phyloP scores from a whole-genome alignment of 331 rosid genomes.

The Prunus yedoensis region DNA sequence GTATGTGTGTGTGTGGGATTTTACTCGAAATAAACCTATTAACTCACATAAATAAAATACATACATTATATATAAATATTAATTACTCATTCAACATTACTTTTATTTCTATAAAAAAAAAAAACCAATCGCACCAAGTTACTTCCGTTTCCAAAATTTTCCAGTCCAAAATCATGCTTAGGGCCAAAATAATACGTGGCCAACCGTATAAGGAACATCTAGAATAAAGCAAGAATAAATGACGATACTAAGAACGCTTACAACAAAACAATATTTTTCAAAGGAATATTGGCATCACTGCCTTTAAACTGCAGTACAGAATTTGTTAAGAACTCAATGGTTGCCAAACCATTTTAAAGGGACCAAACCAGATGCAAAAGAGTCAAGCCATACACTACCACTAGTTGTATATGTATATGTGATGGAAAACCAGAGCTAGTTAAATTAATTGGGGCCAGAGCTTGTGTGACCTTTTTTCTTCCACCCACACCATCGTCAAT shows the following conservation, averaged over 20 bases:
- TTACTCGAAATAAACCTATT: neutral
- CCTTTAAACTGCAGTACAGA: neutral
- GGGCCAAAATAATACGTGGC: neutral
- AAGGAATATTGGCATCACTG: neutral
- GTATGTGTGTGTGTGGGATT: neutral
- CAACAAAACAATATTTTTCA: neutral
- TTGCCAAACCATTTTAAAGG: neutral
- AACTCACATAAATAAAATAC: neutral
- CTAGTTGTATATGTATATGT: neutral
- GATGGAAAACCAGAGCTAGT: slow-evolving; percentile 3
- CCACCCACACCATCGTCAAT: slow-evolving; percentile 30
- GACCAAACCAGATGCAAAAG: neutral
- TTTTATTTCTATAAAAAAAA: neutral
- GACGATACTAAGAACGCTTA: neutral
- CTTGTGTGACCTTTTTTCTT: slow-evolving; percentile 58
- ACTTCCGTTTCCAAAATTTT: neutral
- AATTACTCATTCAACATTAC: neutral
- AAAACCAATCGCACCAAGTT: neutral
- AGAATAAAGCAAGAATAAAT: neutral
- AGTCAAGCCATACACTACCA: neutral
- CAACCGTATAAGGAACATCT: neutral
- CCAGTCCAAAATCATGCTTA: neutral
- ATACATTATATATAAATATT: neutral
- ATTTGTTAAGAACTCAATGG: neutral
- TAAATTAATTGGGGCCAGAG: slow-evolving; percentile 20